A percentile compares a stretch with the other conserved stretches of the same genome.
These are phyloP conservation scores for Myxozyma sirexii DNA, from an alignment of 805 yeast genomes.

Conservation along the genomic window DNA sequence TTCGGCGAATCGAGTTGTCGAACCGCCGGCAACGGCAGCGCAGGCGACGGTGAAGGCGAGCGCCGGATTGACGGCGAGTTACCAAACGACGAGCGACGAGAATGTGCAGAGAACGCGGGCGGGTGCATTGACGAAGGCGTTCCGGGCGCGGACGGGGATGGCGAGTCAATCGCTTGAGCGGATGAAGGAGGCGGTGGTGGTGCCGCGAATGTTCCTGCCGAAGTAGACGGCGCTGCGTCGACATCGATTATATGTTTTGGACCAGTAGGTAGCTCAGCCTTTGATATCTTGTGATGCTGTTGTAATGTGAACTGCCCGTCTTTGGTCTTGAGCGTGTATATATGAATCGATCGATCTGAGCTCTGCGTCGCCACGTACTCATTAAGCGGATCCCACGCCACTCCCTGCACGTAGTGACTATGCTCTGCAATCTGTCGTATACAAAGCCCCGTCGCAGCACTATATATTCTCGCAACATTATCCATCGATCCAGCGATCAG, in stretches of 20 bases:
- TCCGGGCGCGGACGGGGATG: constrained; percentile 34
- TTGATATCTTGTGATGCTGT: constrained; percentile 52
- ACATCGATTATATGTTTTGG: constrained; percentile 17
- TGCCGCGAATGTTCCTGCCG: not conserved
- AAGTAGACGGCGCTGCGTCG: constrained; percentile 10
- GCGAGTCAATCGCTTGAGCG: constrained; percentile 29
- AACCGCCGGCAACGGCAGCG: constrained; percentile 53
- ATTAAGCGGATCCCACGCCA: constrained; percentile 89
- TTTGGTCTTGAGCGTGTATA: constrained; percentile 54
- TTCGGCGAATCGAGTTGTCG: constrained; percentile 46
- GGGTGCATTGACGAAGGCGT: constrained; percentile 43
- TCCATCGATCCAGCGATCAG: constrained; percentile 93
- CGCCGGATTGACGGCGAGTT: constrained; percentile 45
- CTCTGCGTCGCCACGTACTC: constrained; percentile 82
- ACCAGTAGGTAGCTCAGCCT: constrained; percentile 58
- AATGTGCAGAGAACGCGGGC: constrained; percentile 43
- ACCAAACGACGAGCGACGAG: constrained; percentile 49
- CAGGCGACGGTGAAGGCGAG: constrained; percentile 43
- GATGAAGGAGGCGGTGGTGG: not conserved
- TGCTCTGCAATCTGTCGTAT: constrained; percentile 70
- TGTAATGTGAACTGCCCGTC: constrained; percentile 45
- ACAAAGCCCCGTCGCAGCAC: constrained; percentile 58
- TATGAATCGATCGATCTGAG: constrained; percentile 79
- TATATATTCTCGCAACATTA: constrained; percentile 71
- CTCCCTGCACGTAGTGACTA: constrained; percentile 91